These are phyloP conservation scores for Mortierella sp. DNA, from an alignment of 371 early-diverging fungal species.

Conservation along the genomic window DNA sequence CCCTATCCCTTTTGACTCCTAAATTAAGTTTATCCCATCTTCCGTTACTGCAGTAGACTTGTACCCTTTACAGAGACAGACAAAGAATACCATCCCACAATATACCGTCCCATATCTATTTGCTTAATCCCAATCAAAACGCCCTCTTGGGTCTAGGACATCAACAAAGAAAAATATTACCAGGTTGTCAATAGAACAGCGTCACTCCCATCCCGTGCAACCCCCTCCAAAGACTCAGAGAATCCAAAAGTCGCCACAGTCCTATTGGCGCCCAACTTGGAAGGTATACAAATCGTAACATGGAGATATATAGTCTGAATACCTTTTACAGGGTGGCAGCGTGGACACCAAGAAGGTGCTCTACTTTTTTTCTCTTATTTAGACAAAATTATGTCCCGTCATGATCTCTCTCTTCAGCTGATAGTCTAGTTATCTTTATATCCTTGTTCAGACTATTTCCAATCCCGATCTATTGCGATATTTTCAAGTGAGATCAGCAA, in stretches of 20 bases:
- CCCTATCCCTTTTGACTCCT: not conserved
- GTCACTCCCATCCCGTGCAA: not conserved
- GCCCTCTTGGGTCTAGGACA: too few relatives aligned
- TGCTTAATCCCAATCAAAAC: not conserved
- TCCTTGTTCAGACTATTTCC: too few relatives aligned
- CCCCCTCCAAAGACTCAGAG: not conserved
- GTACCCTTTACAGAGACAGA: too few relatives aligned
- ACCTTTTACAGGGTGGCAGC: conserved; percentile 20
- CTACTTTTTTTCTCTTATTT: conserved; percentile 43
- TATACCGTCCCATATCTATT: not conserved
- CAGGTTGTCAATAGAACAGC: not conserved
- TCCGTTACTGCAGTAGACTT: not conserved
- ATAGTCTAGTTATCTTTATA: too few relatives aligned
- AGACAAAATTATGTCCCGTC: not conserved
- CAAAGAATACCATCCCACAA: not conserved
- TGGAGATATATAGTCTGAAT: conserved; percentile 13
- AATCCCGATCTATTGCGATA: too few relatives aligned
- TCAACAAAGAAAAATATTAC: not conserved
- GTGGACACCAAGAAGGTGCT: conserved; percentile 45
- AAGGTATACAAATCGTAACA: conserved; percentile 21
- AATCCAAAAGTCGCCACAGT: not conserved
- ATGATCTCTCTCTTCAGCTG: not conserved
- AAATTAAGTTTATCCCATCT: not conserved
- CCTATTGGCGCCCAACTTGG: not conserved
- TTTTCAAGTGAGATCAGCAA: too few relatives aligned